These are phyloP conservation scores for Penicillium parvum DNA, from an alignment of 495 filamentous ascomycete species.

Conservation along the genomic window DNA sequence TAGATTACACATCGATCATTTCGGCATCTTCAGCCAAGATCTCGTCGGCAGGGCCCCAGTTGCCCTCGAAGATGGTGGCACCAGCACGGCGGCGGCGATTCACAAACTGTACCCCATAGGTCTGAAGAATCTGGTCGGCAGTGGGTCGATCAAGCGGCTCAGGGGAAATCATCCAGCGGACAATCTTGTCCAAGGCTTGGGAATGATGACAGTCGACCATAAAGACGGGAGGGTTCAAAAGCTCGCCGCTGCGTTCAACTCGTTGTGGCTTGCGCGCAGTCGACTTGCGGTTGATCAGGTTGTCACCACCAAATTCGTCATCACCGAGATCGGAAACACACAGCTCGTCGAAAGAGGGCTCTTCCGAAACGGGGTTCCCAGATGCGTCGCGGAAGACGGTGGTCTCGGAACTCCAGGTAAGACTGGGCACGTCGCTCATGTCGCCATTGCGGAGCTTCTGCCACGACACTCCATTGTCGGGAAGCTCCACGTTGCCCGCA, in stretches of 20 bases:
- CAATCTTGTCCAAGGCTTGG: constrained; percentile 75
- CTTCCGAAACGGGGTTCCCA: constrained; percentile 57
- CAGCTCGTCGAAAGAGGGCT: constrained; percentile 47
- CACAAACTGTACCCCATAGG: constrained; percentile 72
- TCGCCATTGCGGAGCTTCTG: constrained; percentile 81
- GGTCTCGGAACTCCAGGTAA: constrained; percentile 72
- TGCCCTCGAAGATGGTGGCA: constrained; percentile 90
- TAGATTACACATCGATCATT: constrained; percentile 65
- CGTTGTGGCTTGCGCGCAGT: constrained; percentile 24
- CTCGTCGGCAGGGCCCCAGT: constrained; percentile 83
- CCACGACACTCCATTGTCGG: constrained; percentile 89
- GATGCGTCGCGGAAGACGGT: constrained; percentile 69
- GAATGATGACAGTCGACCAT: constrained; percentile 70
- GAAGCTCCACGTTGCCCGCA: constrained; percentile 84
- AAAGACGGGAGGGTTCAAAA: constrained; percentile 73
- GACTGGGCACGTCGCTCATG: constrained; percentile 75
- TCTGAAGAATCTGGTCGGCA: constrained; percentile 63
- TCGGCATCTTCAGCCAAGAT: constrained; percentile 65
- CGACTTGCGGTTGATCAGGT: constrained; percentile 25
- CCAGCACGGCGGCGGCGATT: constrained; percentile 67
- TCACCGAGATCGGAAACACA: constrained; percentile 48
- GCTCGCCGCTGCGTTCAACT: constrained; percentile 55
- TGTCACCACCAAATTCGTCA: constrained; percentile 37
- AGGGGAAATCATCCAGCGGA: constrained; percentile 82
- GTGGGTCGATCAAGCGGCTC: constrained; percentile 69